These are phyloP conservation scores for Aspergillus sp. DNA, from an alignment of 2,329 filamentous ascomycete genomes.

Conservation along the genomic window DNA sequence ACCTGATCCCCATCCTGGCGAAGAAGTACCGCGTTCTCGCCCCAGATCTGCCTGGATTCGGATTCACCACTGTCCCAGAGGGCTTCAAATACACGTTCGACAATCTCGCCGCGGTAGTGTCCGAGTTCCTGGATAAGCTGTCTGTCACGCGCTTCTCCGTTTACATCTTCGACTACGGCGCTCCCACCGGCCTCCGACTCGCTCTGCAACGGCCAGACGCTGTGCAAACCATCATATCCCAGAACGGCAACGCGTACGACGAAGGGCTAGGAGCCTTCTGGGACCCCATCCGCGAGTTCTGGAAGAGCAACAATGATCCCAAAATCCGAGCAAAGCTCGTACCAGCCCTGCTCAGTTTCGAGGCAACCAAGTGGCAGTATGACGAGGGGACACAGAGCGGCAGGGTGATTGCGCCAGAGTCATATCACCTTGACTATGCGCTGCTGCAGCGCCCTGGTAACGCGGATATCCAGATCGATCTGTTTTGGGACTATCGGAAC, in stretches of 20 bases:
- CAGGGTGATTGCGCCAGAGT: slow-evolving; percentile 43
- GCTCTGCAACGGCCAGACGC: slow-evolving; percentile 51
- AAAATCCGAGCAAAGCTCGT: slow-evolving; percentile 40
- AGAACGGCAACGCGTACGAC: slow-evolving; percentile 63
- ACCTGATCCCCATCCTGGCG: slow-evolving; percentile 47
- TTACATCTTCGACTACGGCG: slow-evolving; percentile 66
- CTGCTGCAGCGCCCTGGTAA: slow-evolving; percentile 53
- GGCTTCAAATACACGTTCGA: slow-evolving; percentile 57
- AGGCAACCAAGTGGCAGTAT: slow-evolving; percentile 49
- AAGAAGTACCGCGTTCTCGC: slow-evolving; percentile 50
- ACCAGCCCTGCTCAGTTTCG: slow-evolving; percentile 36
- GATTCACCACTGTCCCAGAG: slow-evolving; percentile 53
- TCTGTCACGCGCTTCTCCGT: slow-evolving; percentile 51
- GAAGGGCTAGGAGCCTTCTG: slow-evolving; percentile 58
- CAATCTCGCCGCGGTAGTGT: slow-evolving; percentile 50
- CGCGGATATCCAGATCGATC: slow-evolving; percentile 55
- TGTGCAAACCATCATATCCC: slow-evolving; percentile 55
- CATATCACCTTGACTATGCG: slow-evolving; percentile 53
- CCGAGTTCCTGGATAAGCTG: slow-evolving; percentile 51
- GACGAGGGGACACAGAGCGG: slow-evolving; percentile 39
- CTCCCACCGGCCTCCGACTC: slow-evolving; percentile 55
- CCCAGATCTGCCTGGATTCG: slow-evolving; percentile 61
- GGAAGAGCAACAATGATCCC: slow-evolving; percentile 40
- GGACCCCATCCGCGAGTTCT: slow-evolving; percentile 49
- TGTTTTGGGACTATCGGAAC: slow-evolving; percentile 58